Evolutionary conservation across 164 flowering plant species (phyloP), one percentile per base, ranked within the genome.

Genomic region (Vitis vinifera): DNA sequence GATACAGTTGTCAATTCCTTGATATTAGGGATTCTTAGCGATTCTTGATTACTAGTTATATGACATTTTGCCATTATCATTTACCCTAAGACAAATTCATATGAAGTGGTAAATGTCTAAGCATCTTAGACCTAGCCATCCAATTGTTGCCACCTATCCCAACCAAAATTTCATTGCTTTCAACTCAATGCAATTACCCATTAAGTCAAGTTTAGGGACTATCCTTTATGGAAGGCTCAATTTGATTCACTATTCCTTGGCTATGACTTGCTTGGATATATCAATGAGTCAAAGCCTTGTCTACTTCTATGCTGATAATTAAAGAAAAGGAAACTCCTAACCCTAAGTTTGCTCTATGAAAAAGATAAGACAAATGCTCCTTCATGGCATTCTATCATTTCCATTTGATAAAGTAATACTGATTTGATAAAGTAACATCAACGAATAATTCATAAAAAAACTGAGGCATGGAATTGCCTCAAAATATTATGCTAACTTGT

Each of bases 161-260:
- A 9, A 3, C 55, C 55, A 51, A 51, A 51, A 51, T 50, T 55
- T 62, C 4, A 62, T 62, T 15, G 53, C 16, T 10, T 3, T 62
- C 65, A 62, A 8, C 65, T 62, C 52, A 5, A 44, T 52, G 1
- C 65, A 62, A n/a, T 17, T 48, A 3, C 51, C 52, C 17, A 29
- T 44, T 17, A 66, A 66, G 19, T 31, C 30, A 27, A 51, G 37
- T 13, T 12, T 23, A 3, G 5, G 4, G 53, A 66, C 49, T 66
- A 66, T 53, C 59, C 47, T 3, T 66, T 59, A 19, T 53, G 59
- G 68, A 66, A 66, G 7, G 19, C 49, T 14, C 17, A 66, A 13
- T 14, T 66, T 51, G 59, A 66, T 23, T 5, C 68, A 11, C 8
- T 55, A 10, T 23, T 52, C 11, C 12, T 66, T 51, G 59, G 59